These are phyloP conservation scores for Vitis riparia DNA, from an alignment of 164 flowering plant genomes.

Conservation along the genomic window DNA sequence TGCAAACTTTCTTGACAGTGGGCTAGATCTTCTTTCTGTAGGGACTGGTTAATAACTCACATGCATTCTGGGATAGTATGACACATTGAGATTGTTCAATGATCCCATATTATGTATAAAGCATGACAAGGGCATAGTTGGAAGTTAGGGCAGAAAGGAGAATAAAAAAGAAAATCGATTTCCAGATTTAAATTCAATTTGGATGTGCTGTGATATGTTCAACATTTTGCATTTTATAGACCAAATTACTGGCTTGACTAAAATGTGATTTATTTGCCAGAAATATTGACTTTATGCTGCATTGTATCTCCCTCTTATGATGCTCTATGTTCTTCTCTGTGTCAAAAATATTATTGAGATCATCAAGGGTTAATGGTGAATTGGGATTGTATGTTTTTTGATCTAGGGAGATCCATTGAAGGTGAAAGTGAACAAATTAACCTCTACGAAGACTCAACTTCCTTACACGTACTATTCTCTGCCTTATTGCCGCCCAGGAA, in stretches of 20 bases:
- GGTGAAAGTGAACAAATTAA: constrained; percentile 41
- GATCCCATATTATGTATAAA: no score
- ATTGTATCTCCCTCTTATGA: no score
- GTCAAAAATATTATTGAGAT: background rate
- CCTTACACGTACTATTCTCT: constrained; percentile 53
- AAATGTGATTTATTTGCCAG: background rate
- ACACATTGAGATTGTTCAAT: no score
- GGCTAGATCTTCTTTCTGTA: no score
- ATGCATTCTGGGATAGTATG: no score
- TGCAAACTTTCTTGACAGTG: no score
- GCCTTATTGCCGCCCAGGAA: constrained; percentile 31
- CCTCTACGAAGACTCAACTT: constrained; percentile 48
- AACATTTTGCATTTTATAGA: background rate
- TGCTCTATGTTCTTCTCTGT: background rate
- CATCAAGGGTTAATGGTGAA: background rate
- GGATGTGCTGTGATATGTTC: background rate
- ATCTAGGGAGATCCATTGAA: constrained; percentile 34
- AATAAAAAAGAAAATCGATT: background rate
- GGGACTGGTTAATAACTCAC: no score
- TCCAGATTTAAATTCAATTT: background rate
- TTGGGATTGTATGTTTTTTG: background rate
- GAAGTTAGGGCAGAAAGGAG: background rate
- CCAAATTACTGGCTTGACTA: background rate
- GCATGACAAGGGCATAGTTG: no score
- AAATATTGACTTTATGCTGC: background rate